phyloP scores from a whole-genome alignment of 805 yeast species.

The Wickerhamomyces subpelliculosus region DNA sequence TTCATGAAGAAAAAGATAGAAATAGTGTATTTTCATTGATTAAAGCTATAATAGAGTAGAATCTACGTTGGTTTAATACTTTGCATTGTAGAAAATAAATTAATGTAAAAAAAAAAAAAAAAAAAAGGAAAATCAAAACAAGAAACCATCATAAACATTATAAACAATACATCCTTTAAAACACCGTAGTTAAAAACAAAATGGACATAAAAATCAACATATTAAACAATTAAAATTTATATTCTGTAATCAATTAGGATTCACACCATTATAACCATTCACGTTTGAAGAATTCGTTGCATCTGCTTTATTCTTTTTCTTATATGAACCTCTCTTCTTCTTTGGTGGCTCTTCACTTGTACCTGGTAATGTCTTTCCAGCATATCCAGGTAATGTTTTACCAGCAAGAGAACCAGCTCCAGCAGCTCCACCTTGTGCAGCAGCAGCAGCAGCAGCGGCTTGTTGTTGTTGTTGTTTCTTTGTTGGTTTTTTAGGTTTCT shows the following conservation, averaged over 20 bases:
- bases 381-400: conserved; percentile 14
- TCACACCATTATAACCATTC: neutral
- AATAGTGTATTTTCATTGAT: conserved; percentile 45
- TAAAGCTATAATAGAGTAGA: conserved; percentile 14
- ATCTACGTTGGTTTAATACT: no score
- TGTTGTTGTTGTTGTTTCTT: conserved; percentile 12
- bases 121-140: no score
- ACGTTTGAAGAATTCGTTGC: neutral
- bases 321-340: conserved; percentile 23
- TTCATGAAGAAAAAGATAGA: conserved; percentile 63
- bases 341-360: conserved; percentile 10
- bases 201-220: no score
- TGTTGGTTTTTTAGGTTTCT: conserved; percentile 12
- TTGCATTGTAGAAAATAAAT: no score
- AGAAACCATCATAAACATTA: no score
- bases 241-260: neutral
- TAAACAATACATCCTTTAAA: no score
- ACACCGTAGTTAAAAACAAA: no score
- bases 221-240: neutral
- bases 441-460: conserved; percentile 2
- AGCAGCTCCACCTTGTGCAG: conserved; percentile 10
- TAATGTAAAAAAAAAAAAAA: no score
- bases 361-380: conserved; percentile 21
- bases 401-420: no score
- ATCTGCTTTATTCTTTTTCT: conserved; percentile 17